Percentiles rank a stretch among this genome's conserved stretches.
Evolutionary conservation across 176 grass and related monocot genomes (phyloP).

Genomic region (Bolboschoenus planiculmis): DNA sequence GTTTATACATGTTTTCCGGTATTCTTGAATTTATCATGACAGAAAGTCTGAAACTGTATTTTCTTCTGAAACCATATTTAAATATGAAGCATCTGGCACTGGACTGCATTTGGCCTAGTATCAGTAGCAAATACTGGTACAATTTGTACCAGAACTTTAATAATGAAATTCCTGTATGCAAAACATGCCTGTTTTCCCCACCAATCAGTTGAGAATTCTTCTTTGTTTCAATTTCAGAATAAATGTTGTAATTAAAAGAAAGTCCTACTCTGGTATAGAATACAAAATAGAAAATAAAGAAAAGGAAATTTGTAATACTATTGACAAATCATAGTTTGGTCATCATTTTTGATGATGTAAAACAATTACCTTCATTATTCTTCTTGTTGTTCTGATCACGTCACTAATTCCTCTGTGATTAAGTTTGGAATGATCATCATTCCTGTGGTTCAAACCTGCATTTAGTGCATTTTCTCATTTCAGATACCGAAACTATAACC

Average conservation of each 20-base stretch:
- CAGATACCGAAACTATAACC: no score
- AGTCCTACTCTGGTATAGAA: background rate
- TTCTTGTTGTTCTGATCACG: background rate
- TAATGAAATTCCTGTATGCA: background rate
- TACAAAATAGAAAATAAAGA: background rate
- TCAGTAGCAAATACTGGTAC: background rate
- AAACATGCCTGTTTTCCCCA: no score
- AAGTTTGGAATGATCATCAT: background rate
- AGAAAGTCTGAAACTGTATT: background rate
- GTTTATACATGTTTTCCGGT: background rate
- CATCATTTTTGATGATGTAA: background rate
- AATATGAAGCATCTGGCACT: background rate
- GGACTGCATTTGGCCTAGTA: background rate
- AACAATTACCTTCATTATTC: background rate
- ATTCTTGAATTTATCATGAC: background rate
- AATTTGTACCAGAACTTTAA: background rate
- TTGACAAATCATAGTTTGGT: background rate
- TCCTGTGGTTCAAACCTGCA: background rate
- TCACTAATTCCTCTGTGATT: background rate
- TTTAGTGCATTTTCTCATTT: background rate
- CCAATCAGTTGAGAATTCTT: background rate
- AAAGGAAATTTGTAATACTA: background rate
- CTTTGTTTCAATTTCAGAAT: background rate
- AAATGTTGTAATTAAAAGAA: background rate
- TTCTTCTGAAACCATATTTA: background rate